Conservation (phyloP, 2,329 filamentous ascomycete species). For the Pseudogymnoascus sp. region DNA sequence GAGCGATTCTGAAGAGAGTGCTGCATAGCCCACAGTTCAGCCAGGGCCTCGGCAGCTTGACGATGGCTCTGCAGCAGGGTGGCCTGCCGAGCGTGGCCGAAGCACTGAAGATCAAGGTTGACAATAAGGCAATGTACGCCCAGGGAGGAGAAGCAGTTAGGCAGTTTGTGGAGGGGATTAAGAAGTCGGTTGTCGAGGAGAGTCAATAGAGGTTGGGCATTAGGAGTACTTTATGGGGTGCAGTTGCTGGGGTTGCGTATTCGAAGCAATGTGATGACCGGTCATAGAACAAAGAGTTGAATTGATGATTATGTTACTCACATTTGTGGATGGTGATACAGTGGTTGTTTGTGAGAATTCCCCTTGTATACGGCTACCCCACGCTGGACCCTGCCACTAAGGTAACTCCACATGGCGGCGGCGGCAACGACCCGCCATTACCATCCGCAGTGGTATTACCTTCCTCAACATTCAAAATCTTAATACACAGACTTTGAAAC, state of each 20-base stretch:
- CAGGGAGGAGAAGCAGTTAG: constrained; percentile 84
- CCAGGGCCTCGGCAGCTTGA: constrained; percentile 77
- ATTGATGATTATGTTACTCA: background rate
- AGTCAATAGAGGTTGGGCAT: background rate
- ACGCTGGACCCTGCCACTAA: background rate
- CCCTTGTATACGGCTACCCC: background rate
- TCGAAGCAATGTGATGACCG: background rate
- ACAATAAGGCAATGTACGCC: constrained; percentile 82
- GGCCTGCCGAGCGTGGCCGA: constrained; percentile 85
- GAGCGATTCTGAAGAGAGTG: constrained; percentile 69
- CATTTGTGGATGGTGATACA: background rate
- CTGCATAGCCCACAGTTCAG: constrained; percentile 83
- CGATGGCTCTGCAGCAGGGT: constrained; percentile 80
- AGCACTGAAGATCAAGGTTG: constrained; percentile 70
- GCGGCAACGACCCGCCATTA: background rate
- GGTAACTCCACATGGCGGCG: background rate
- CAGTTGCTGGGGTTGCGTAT: background rate
- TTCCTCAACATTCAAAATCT: background rate
- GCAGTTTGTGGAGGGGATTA: constrained; percentile 84
- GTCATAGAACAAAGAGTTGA: background rate
- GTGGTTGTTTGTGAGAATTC: background rate
- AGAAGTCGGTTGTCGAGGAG: constrained; percentile 62
- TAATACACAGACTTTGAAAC: background rate
- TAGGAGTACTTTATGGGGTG: background rate
- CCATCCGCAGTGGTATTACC: background rate